A percentile compares a stretch with the other conserved stretches of the same genome.
Conservation (phyloP, 2,329 filamentous ascomycete species). For the Penicillium olsonii region DNA sequence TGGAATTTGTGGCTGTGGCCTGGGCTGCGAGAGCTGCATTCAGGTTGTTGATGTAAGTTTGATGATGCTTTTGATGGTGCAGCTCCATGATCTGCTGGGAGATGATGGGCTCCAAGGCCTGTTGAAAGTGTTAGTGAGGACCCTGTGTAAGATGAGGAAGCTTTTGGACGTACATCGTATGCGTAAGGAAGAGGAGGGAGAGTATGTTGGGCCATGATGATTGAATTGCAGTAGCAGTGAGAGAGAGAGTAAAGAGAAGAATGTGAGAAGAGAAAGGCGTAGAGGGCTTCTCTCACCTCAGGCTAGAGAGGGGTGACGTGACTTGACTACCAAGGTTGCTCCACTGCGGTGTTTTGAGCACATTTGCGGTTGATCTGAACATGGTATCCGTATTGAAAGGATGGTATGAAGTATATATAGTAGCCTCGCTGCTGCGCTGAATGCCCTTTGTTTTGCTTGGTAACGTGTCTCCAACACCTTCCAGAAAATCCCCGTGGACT, state of each 20-base stretch:
- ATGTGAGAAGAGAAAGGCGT: background rate
- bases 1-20: constrained; percentile 55
- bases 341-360: constrained; percentile 21
- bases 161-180: constrained; percentile 61
- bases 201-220: constrained; percentile 50
- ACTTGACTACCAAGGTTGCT: background rate
- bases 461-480: too few relatives aligned
- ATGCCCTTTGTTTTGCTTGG: too few relatives aligned
- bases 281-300: background rate
- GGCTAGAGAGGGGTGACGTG: too few relatives aligned
- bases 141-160: background rate
- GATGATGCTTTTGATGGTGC: constrained; percentile 90
- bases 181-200: constrained; percentile 68
- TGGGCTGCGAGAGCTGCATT: constrained; percentile 74
- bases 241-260: background rate
- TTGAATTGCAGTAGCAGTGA: background rate
- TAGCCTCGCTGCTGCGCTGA: too few relatives aligned
- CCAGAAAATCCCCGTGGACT: too few relatives aligned
- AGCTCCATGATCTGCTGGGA: constrained; percentile 92
- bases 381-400: background rate
- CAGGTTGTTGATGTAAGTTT: constrained; percentile 86
- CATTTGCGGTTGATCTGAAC: constrained; percentile 14
- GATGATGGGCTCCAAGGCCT: constrained; percentile 77
- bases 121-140: constrained; percentile 58
- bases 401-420: too few relatives aligned